Conservation (phyloP, 208 protist species). For the Acanthamoeba healyi region DNA sequence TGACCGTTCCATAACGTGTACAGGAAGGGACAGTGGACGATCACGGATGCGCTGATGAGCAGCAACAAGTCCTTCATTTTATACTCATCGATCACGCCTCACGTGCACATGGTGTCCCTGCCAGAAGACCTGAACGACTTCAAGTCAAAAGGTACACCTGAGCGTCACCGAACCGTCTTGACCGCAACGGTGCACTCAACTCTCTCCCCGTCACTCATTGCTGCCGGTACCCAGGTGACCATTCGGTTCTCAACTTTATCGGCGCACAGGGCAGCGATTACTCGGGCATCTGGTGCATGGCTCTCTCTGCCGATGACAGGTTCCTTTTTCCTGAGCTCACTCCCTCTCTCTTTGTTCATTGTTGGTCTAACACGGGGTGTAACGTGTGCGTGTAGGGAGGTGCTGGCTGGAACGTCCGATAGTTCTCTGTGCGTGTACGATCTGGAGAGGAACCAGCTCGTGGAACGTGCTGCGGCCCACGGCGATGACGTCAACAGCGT, state of each 20-base stretch:
- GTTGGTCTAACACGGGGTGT: neutral
- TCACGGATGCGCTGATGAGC: slow-evolving; percentile 33
- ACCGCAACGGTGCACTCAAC: neutral
- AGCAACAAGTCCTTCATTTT: slow-evolving; percentile 11
- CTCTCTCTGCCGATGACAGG: slow-evolving; percentile 27
- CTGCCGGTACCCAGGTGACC: neutral
- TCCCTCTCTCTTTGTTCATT: neutral
- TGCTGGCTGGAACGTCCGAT: slow-evolving; percentile 34
- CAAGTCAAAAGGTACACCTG: neutral
- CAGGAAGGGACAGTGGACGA: slow-evolving; percentile 71
- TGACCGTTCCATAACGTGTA: no score
- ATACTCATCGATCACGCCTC: slow-evolving; percentile 67
- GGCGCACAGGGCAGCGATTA: slow-evolving; percentile 28
- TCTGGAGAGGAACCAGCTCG: slow-evolving; percentile 30
- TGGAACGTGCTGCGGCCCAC: slow-evolving; percentile 1
- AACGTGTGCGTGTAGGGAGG: neutral
- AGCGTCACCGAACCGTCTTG: neutral
- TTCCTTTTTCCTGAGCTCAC: neutral
- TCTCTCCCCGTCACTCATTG: neutral
- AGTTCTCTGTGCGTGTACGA: slow-evolving; percentile 36
- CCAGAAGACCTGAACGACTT: neutral
- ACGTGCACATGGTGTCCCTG: slow-evolving; percentile 15
- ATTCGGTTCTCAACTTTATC: slow-evolving; percentile 9
- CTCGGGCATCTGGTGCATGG: slow-evolving; percentile 70
- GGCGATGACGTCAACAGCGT: slow-evolving; percentile 53